These are phyloP conservation scores for Thoreauomyces humboldtii DNA, from an alignment of 192 early-diverging fungal species.

Conservation along the genomic window DNA sequence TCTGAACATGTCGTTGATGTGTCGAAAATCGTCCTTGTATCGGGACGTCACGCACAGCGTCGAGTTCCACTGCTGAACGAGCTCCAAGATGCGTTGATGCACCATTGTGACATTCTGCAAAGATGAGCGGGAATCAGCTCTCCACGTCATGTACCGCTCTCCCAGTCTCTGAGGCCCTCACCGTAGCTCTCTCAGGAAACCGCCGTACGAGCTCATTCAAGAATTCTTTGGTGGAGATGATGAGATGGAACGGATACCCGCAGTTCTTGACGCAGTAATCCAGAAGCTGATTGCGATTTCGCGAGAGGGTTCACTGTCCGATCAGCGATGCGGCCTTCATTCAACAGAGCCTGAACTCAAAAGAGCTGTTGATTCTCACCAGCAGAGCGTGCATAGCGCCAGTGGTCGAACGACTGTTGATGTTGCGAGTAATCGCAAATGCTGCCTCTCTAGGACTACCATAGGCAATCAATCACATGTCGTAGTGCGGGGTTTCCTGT, in stretches of 20 bases:
- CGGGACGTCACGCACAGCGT: slow-evolving; percentile 83
- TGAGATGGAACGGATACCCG: slow-evolving; percentile 94
- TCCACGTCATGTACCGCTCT: neutral
- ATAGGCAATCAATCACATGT: no score
- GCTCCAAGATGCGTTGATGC: slow-evolving; percentile 81
- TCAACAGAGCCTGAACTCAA: no score
- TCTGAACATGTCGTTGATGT: slow-evolving; percentile 95
- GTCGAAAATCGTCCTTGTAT: slow-evolving; percentile 87
- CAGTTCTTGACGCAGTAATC: slow-evolving; percentile 99
- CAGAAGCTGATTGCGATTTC: slow-evolving; percentile 80
- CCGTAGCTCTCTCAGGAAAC: slow-evolving; percentile 88
- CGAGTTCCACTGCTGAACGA: slow-evolving; percentile 93
- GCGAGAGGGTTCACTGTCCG: slow-evolving; percentile 6
- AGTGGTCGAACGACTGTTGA: slow-evolving; percentile 60
- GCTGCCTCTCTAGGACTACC: slow-evolving; percentile 79
- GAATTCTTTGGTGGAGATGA: slow-evolving; percentile 95
- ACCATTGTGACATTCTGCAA: slow-evolving; percentile 57
- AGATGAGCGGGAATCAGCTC: neutral
- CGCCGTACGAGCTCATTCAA: slow-evolving; percentile 90
- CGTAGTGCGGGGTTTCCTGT: no score
- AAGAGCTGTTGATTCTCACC: no score
- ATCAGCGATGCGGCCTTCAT: no score
- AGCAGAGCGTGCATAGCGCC: slow-evolving; percentile 62
- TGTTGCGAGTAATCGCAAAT: slow-evolving; percentile 58
- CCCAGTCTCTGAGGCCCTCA: slow-evolving; percentile 32